A percentile compares a stretch with the other conserved stretches of the same genome.
phyloP scores from a whole-genome alignment of 768 basidiomycete genomes.

The Kwoniella sp. region DNA sequence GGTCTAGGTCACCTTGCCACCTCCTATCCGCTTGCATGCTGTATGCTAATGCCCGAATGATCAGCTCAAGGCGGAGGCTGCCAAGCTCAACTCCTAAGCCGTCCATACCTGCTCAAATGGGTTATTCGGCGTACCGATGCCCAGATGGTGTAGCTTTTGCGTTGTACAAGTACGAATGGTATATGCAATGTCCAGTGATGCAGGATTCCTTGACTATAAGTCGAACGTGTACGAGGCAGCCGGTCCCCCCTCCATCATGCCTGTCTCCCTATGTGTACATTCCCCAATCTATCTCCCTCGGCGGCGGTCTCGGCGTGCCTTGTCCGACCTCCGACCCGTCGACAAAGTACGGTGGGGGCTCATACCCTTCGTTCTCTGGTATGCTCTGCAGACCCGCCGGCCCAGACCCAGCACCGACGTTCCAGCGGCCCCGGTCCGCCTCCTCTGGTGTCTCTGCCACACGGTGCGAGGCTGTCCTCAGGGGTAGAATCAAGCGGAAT shows the following conservation, averaged over 20 bases:
- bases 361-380: background rate
- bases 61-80: conserved; percentile 41
- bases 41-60: background rate
- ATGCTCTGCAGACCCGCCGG: background rate
- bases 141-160: too few species aligned
- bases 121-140: too few species aligned
- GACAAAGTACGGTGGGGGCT: background rate
- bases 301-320: conserved; percentile 1
- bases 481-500: conserved; percentile 15
- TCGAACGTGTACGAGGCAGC: too few species aligned
- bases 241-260: background rate
- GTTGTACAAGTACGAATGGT: too few species aligned
- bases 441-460: conserved; percentile 12
- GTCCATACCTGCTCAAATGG: background rate
- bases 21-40: too few species aligned
- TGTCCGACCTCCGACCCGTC: background rate
- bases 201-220: too few species aligned
- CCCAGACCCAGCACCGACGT: conserved; percentile 9
- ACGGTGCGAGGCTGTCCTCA: conserved; percentile 2
- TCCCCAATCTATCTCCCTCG: background rate
- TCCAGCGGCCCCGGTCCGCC: conserved; percentile 14
- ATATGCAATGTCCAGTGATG: too few species aligned
- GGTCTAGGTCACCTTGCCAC: background rate
- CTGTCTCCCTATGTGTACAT: background rate
- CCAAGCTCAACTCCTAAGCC: conserved; percentile 36